Percentiles rank a stretch among this genome's conserved stretches.
These are phyloP conservation scores for Penicillium sp. DNA, from an alignment of 2,329 filamentous ascomycete genomes.

Conservation along the genomic window DNA sequence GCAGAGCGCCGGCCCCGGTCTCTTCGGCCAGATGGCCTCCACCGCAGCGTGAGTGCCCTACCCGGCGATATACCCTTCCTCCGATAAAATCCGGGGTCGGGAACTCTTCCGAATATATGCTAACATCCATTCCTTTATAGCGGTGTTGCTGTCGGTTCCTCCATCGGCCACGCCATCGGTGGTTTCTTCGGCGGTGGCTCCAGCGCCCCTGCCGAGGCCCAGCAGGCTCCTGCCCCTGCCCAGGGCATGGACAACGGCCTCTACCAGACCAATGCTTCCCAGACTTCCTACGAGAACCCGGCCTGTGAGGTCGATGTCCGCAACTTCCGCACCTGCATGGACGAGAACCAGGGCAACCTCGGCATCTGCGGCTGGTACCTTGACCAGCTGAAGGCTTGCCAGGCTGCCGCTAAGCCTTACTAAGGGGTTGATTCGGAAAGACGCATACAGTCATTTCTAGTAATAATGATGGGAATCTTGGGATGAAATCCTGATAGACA, in stretches of 20 bases:
- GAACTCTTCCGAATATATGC: not conserved
- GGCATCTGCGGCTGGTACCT: constrained; percentile 97
- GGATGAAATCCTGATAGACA: constrained; percentile 6
- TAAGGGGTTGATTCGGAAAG: constrained; percentile 43
- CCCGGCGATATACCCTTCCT: not conserved
- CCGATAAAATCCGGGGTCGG: constrained; percentile 13
- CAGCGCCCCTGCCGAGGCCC: constrained; percentile 57
- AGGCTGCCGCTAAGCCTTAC: constrained; percentile 73
- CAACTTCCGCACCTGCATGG: constrained; percentile 93
- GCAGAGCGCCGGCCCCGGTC: constrained; percentile 70
- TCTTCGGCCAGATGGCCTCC: constrained; percentile 96
- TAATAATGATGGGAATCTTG: constrained; percentile 11
- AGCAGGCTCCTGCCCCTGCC: constrained; percentile 54
- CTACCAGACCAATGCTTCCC: constrained; percentile 53
- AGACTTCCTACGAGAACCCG: constrained; percentile 49
- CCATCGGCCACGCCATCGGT: constrained; percentile 91
- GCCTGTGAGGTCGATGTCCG: constrained; percentile 79
- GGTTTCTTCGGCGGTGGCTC: constrained; percentile 80
- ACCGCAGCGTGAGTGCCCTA: constrained; percentile 84
- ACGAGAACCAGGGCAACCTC: constrained; percentile 91
- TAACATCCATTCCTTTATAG: constrained; percentile 51
- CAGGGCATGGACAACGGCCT: constrained; percentile 53
- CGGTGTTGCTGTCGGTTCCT: constrained; percentile 94
- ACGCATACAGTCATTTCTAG: constrained; percentile 9
- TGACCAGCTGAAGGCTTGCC: constrained; percentile 92